Evolutionary conservation across 768 basidiomycete genomes (phyloP).

Genomic region (Rhizopogon roseolus): DNA sequence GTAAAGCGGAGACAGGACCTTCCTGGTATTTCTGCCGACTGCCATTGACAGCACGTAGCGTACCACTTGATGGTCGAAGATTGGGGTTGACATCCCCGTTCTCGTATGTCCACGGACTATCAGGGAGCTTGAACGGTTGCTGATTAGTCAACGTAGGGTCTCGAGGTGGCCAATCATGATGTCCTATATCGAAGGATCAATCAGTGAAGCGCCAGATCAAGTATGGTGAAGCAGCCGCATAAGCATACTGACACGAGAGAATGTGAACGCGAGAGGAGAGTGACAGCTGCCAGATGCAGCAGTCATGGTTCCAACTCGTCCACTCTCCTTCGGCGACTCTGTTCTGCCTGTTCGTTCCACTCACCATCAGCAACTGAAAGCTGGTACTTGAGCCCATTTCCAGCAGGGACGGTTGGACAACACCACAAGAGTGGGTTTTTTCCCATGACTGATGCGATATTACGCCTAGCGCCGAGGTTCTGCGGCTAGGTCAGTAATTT

Average conservation of each 20-base stretch:
- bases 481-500: slow-evolving; percentile 26
- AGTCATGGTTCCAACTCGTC: slow-evolving; percentile 3
- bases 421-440: slow-evolving; percentile 76
- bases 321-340: slow-evolving; percentile 7
- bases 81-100: slow-evolving; percentile 72
- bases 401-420: slow-evolving; percentile 63
- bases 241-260: not conserved
- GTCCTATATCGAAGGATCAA: slow-evolving; percentile 17
- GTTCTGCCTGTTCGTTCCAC: slow-evolving; percentile 46
- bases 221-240: slow-evolving; percentile 6
- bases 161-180: slow-evolving; percentile 65
- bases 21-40: slow-evolving; percentile 12
- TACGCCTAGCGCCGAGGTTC: slow-evolving; percentile 75
- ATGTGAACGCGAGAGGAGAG: slow-evolving; percentile 1
- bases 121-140: slow-evolving; percentile 43
- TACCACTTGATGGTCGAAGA: slow-evolving; percentile 59
- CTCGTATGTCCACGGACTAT: slow-evolving; percentile 84
- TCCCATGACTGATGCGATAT: slow-evolving; percentile 78
- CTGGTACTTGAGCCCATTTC: slow-evolving; percentile 75
- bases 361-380: slow-evolving; percentile 71
- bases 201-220: slow-evolving; percentile 22
- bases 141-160: slow-evolving; percentile 44
- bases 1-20: slow-evolving; percentile 44
- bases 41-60: slow-evolving; percentile 24
- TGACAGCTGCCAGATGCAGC: slow-evolving; percentile 1